These are phyloP conservation scores for Trichoderma gracile DNA, from an alignment of 2,329 filamentous ascomycete species.

Conservation along the genomic window DNA sequence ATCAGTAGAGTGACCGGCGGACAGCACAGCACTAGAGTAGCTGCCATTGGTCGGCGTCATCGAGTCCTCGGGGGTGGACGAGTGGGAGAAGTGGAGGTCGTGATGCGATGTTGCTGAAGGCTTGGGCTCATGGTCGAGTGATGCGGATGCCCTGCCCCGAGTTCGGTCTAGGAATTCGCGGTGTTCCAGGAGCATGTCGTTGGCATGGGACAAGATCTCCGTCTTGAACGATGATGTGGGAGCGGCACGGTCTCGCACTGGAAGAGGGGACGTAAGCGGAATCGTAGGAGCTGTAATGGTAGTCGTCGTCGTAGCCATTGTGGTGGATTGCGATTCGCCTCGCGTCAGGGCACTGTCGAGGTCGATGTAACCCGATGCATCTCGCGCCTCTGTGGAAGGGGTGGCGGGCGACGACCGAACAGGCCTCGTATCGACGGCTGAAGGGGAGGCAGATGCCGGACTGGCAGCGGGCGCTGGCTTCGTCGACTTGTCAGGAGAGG, in stretches of 20 bases:
- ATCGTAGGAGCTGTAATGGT: conserved; percentile 30
- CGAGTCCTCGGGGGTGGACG: conserved; percentile 35
- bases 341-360: conserved; percentile 44
- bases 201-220: conserved; percentile 38
- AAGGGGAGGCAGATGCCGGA: background rate
- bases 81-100: conserved; percentile 28
- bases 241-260: conserved; percentile 35
- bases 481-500: conserved; percentile 25
- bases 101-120: conserved; percentile 31
- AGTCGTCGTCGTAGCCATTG: conserved; percentile 37
- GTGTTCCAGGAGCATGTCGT: conserved; percentile 42
- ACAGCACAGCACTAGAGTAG: conserved; percentile 28
- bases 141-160: conserved; percentile 37
- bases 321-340: conserved; percentile 31
- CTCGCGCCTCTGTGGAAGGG: conserved; percentile 28
- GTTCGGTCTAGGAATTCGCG: conserved; percentile 38
- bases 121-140: conserved; percentile 40
- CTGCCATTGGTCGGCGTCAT: conserved; percentile 31
- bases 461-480: background rate
- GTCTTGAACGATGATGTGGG: conserved; percentile 39
- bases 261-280: conserved; percentile 35
- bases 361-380: conserved; percentile 41
- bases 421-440: conserved; percentile 7
- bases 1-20: conserved; percentile 24
- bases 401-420: conserved; percentile 6